These are phyloP conservation scores for Colletotrichum gloeosporioides DNA, from an alignment of 2,329 filamentous ascomycete genomes.

Conservation along the genomic window DNA sequence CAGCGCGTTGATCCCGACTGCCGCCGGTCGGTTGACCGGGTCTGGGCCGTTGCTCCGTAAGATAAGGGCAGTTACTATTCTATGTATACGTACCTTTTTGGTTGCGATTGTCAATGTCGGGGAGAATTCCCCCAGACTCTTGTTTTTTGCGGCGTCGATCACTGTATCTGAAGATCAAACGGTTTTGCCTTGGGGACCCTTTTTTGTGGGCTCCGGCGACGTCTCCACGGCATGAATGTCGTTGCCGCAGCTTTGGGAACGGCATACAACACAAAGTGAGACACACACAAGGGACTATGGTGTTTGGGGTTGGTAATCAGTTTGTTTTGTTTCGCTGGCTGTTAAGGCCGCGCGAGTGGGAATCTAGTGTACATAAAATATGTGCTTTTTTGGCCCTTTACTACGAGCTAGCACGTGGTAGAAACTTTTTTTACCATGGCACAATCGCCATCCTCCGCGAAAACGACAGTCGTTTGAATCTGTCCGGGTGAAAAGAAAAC, in stretches of 20 bases:
- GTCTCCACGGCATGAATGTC: neutral
- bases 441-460: neutral
- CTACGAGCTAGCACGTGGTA: neutral
- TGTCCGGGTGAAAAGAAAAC: neutral
- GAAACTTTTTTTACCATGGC: slow-evolving; percentile 14
- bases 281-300: neutral
- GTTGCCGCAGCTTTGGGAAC: neutral
- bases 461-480: slow-evolving; percentile 1
- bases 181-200: neutral
- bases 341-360: neutral
- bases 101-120: neutral
- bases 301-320: neutral
- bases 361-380: slow-evolving; percentile 16
- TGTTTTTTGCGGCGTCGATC: neutral
- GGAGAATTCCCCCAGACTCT: neutral
- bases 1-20: neutral
- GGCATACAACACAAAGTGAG: neutral
- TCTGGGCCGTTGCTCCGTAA: neutral
- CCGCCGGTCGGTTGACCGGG: neutral
- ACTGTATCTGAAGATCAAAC: slow-evolving; percentile 11
- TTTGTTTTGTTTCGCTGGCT: slow-evolving; percentile 9
- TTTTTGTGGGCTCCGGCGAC: neutral
- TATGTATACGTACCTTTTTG: neutral
- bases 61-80: neutral
- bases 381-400: neutral